These are phyloP conservation scores for Yamadazyma dendronema DNA, from an alignment of 1,139 yeast species.

Conservation along the genomic window DNA sequence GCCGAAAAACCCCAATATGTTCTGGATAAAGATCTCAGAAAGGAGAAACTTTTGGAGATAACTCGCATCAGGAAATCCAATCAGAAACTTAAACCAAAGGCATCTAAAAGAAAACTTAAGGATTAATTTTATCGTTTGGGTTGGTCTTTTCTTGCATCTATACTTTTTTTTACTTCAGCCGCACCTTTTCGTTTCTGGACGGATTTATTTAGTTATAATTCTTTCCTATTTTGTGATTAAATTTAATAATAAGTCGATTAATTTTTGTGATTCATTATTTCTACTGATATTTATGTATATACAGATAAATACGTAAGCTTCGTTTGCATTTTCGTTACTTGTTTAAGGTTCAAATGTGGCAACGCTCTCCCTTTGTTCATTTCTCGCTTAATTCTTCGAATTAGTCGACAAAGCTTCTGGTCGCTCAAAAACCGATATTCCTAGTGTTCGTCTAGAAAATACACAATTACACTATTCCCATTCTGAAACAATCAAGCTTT, in stretches of 20 bases:
- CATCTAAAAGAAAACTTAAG: conserved; percentile 9
- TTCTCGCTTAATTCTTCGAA: neutral
- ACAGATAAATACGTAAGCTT: neutral
- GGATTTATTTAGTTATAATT: neutral
- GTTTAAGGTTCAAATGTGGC: neutral
- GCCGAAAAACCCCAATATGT: conserved; percentile 42
- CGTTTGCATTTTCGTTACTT: neutral
- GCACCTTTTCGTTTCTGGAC: neutral
- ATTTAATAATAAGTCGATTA: neutral
- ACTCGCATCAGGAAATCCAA: conserved; percentile 31
- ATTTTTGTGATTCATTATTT: neutral
- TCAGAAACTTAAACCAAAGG: conserved; percentile 17
- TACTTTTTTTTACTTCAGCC: conserved; percentile 1
- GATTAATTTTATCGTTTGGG: conserved; percentile 1
- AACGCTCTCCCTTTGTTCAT: no score
- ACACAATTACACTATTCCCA: no score
- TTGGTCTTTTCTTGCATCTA: neutral
- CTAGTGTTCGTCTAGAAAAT: no score
- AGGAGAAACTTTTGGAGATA: conserved; percentile 35
- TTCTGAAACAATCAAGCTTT: conserved; percentile 38
- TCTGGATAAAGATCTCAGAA: conserved; percentile 33
- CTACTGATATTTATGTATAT: neutral
- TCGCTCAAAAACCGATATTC: neutral
- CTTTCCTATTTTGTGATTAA: neutral
- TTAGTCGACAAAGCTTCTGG: neutral